A percentile compares a stretch with the other conserved stretches of the same genome.
Evolutionary conservation across 2,329 filamentous ascomycete species (phyloP).

Genomic region (Fusarium hainanense): DNA sequence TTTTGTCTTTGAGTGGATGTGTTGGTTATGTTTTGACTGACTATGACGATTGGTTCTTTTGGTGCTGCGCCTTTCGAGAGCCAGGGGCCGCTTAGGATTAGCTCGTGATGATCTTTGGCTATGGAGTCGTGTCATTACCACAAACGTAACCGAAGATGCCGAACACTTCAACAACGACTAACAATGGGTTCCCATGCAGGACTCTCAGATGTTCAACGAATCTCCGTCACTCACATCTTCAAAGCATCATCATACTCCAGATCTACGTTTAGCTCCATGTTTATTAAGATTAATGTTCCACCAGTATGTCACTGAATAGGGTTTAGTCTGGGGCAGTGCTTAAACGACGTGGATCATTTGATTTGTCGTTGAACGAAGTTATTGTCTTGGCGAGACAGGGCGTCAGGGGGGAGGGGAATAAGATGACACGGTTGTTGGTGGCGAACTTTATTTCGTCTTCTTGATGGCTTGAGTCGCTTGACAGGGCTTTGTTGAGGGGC

Average conservation of each 20-base stretch:
- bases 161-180: too few relatives aligned
- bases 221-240: too few relatives aligned
- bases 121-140: neutral
- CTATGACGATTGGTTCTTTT: neutral
- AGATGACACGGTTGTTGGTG: neutral
- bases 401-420: neutral
- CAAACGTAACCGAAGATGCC: neutral
- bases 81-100: neutral
- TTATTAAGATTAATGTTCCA: neutral
- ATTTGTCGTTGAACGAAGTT: neutral
- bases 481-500: too few relatives aligned
- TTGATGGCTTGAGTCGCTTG: neutral
- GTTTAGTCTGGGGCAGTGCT: neutral
- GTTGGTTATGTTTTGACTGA: too few relatives aligned
- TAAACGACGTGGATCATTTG: neutral
- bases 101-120: neutral
- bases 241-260: neutral
- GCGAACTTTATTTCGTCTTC: neutral
- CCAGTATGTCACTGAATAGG: neutral
- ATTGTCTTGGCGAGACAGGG: neutral
- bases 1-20: too few relatives aligned
- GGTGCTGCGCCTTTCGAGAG: neutral
- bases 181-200: too few relatives aligned
- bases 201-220: too few relatives aligned
- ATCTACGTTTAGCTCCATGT: neutral